phyloP scores from a whole-genome alignment of 148 eudicot genomes.

The Diospyros kaki region DNA sequence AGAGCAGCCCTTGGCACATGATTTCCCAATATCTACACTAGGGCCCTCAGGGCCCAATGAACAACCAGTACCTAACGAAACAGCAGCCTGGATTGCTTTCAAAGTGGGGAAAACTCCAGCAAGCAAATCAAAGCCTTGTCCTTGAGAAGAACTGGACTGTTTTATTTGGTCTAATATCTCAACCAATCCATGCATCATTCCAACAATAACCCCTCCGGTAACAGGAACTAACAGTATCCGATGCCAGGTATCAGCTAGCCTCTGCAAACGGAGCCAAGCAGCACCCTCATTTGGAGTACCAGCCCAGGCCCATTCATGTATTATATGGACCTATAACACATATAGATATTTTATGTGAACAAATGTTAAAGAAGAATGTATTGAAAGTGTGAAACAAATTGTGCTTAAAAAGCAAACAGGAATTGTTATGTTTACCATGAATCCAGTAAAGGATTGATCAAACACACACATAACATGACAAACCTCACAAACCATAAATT shows the following conservation, averaged over 20 bases:
- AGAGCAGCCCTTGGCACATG: conserved; percentile 90
- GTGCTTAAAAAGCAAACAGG: no score
- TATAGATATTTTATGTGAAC: conserved; percentile 5
- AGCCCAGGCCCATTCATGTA: conserved; percentile 99
- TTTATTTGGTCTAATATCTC: conserved; percentile 85
- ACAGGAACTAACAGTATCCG: conserved; percentile 86
- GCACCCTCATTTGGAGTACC: conserved; percentile 98
- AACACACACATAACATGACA: no score
- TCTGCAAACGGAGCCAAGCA: conserved; percentile 96
- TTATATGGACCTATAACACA: conserved; percentile 66
- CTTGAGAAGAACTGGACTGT: conserved; percentile 53
- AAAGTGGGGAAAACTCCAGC: conserved; percentile 64
- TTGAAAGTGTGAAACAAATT: no score
- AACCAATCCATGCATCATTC: conserved; percentile 88
- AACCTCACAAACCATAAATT: no score
- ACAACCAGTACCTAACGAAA: conserved; percentile 90
- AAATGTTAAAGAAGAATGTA: conserved; percentile 8
- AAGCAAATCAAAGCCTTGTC: conserved; percentile 64
- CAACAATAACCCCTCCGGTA: conserved; percentile 90
- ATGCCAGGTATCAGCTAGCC: conserved; percentile 94
- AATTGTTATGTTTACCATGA: no score
- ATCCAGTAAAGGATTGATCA: no score
- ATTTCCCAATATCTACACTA: conserved; percentile 95
- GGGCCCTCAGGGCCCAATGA: conserved; percentile 99
- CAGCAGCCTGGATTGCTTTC: conserved; percentile 94